Base-by-base conservation (phyloP, 1,139 yeast genomes). In the Scheffersomyces insectosa region DNA sequence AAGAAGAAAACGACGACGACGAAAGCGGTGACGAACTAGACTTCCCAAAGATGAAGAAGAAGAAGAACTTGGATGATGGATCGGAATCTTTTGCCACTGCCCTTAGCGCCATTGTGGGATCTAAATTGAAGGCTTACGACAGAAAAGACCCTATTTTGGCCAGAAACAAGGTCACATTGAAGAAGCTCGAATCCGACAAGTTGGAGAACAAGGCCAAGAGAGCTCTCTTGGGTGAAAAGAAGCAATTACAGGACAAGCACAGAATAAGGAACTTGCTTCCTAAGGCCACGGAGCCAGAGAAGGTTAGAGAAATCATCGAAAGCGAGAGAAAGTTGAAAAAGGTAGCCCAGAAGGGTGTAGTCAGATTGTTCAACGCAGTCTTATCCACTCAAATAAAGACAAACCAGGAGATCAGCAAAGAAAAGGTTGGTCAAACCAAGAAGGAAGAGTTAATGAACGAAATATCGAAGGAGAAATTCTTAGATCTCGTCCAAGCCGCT, bases 311-410 rank as follows among this genome's bases (percentile, higher is more conserved):
- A 36, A 64, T 78, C 3, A 62, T 91, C 33, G 93, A 85, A 44
- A 77, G 77, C 42, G 99, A 93, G 60, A 79, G 80, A 50, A 73
- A 70, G 51, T 69, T 89, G 57, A 85, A 87, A 62, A 91, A 90
- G 60, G 77, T 83, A 29, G 98, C 98, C 0, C 97, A 93, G 66
- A 79, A 85, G 56, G 99, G 99, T 70, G 98, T 90, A 13, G 95
- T 93, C 14, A 82, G 86, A 57, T 74, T 93, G 48, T 90, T 93
- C 66, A 93, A 93, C 62, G 98, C 97, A 2, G 85, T 93, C 28
- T 76, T 90, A 57, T 79, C 88, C 34, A 86, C 97, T 1, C 99
- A 95, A 65, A 75, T 81, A 20, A 77, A 72, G 51, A 81, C 91
- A 12, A 61, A 48, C 35, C 70, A 69, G 42, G 78, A 72, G 40